phyloP scores from a whole-genome alignment of 2,329 filamentous ascomycete genomes.

The Karstenula rhodostoma region DNA sequence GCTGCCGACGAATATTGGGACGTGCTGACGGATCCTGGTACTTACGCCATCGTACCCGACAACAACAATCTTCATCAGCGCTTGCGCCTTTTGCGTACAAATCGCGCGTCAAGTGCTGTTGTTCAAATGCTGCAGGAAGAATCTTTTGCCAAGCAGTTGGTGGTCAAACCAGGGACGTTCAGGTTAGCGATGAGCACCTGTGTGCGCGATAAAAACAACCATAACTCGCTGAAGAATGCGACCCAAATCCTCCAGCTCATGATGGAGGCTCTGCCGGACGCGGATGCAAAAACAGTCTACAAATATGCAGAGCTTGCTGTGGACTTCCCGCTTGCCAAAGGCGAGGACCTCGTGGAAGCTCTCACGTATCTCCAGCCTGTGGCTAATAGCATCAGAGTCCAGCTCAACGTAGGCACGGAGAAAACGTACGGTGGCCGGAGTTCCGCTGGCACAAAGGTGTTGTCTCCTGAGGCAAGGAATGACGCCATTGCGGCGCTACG shows the following conservation, averaged over 20 bases:
- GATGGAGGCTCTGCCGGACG: constrained; percentile 36
- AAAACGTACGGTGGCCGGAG: neutral
- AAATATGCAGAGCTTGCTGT: constrained; percentile 43
- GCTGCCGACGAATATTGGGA: constrained; percentile 82
- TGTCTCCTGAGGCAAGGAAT: constrained; percentile 29
- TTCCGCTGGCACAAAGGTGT: constrained; percentile 21
- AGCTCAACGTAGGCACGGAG: constrained; percentile 38
- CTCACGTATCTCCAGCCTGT: constrained; percentile 38
- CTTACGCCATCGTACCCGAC: constrained; percentile 74
- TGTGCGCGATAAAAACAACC: constrained; percentile 78
- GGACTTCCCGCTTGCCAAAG: constrained; percentile 39
- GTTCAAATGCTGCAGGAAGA: constrained; percentile 63
- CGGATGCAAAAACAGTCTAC: constrained; percentile 37
- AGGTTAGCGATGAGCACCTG: constrained; percentile 78
- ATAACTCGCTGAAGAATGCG: constrained; percentile 71
- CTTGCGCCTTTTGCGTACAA: constrained; percentile 71
- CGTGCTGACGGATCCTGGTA: constrained; percentile 64
- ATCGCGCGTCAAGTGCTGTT: constrained; percentile 70
- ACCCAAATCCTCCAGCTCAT: constrained; percentile 66
- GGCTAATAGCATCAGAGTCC: constrained; percentile 37
- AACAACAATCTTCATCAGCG: constrained; percentile 73
- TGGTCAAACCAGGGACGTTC: constrained; percentile 63
- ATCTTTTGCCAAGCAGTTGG: constrained; percentile 37
- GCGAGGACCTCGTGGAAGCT: constrained; percentile 38
- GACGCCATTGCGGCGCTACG: constrained; percentile 38